phyloP scores from a whole-genome alignment of 225 moss, liverwort and hornwort species.

The Pleurozium schreberi region DNA sequence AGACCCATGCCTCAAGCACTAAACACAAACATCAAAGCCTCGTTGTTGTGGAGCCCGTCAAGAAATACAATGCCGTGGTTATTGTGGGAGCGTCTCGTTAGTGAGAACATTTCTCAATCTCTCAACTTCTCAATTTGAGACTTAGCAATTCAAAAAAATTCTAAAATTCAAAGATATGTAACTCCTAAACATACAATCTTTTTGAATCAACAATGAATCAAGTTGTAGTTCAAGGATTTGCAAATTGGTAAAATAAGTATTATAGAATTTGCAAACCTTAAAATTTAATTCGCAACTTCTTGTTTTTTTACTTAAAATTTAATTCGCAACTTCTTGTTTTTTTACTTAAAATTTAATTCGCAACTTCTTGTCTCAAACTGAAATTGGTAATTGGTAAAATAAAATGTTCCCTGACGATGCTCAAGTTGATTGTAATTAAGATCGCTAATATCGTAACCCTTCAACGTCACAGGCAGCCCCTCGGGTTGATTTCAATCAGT shows the following conservation, averaged over 20 bases:
- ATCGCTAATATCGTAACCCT: background rate
- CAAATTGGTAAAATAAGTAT: no score
- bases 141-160: accelerated
- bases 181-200: no score
- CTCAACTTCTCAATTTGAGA: background rate
- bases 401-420: background rate
- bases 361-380: background rate
- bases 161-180: background rate
- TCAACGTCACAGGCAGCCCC: background rate
- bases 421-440: background rate
- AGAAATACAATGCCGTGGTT: background rate
- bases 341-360: no score
- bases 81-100: background rate
- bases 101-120: background rate
- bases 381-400: background rate
- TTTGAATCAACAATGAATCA: no score
- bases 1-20: no score
- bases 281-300: no score
- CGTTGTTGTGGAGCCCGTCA: background rate
- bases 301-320: no score
- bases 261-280: no score
- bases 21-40: no score
- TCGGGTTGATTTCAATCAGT: background rate
- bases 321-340: no score
- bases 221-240: no score